Percentiles rank a stretch among this genome's conserved stretches.
These are phyloP conservation scores for Cucumis sativus DNA, from an alignment of 306 rosid genomes.

Conservation along the genomic window DNA sequence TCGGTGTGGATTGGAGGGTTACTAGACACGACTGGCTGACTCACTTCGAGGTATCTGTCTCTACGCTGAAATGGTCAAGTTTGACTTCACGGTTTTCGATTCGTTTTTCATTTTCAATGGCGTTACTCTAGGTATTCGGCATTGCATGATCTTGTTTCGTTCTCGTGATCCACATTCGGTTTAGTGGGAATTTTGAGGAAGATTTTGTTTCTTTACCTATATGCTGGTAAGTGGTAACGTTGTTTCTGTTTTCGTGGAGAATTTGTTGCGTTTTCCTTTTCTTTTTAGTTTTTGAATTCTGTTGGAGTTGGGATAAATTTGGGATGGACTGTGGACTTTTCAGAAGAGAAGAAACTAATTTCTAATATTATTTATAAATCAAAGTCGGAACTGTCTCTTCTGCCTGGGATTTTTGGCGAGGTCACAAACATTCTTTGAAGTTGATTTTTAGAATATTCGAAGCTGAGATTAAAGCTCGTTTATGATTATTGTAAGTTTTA, in stretches of 20 bases:
- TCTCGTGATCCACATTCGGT: not conserved
- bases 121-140: not conserved
- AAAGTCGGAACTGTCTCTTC: conserved; percentile 16
- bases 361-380: not conserved
- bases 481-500: not conserved
- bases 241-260: not conserved
- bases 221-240: not conserved
- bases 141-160: not conserved
- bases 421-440: conserved; percentile 26
- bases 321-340: not conserved
- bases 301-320: not conserved
- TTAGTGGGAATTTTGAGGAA: not conserved
- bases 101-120: not conserved
- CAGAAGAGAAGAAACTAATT: not conserved
- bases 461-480: conserved; percentile 16
- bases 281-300: not conserved
- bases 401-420: conserved; percentile 23
- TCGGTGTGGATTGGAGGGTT: not conserved
- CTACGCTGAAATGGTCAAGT: not conserved
- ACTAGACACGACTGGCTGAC: not conserved
- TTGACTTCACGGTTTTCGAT: not conserved
- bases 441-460: conserved; percentile 18
- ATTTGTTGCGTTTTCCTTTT: not conserved
- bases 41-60: not conserved
- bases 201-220: not conserved